Evolutionary conservation across 176 grass and related monocot genomes (phyloP), one percentile per base, ranked within the genome.

Genomic region (Carex scoparia): DNA sequence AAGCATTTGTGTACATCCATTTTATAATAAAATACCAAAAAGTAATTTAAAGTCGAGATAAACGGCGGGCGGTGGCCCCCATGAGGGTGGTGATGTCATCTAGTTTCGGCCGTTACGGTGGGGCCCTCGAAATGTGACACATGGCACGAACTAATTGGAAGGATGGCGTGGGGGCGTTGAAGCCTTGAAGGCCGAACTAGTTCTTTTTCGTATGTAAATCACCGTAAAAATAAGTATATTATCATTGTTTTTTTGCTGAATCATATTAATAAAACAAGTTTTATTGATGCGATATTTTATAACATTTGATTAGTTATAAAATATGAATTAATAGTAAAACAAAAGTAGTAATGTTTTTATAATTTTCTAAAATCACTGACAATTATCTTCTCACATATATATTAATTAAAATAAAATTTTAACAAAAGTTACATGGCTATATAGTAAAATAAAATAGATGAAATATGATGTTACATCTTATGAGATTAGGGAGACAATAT

Each of bases 31-130:
- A 65, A 65, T 53, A 82, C 33, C 31, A n/a, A 62, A 59, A 37
- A 14, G 61, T 42, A 12, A 16, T 58, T 10, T 33, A 80, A 81
- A 62, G 55, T 64, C 46, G 65, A 51, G 44, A 28, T 64, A 79
- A 79, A 65, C 84, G 57, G 84, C 70, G 37, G 70, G 83, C 30
- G 7, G 30, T 85, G 83, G 67, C n/a, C 44, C 30, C 65, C 56
- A 51, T 33, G 1, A 61, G 30, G 35, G 9, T 81, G 53, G 33
- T 79, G 84, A 86, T 79, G 38, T 79, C 84, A 86, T 76, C 84
- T 10, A 15, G 69, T n/a, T 78, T 65, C 23, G 69, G 37, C 84
- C 16, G 56, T 79, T 79, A 85, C 69, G 27, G 60, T 69, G 42
- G 81, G 62, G 3, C 81, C 62, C 23, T 1, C n/a, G 48, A 5